These are phyloP conservation scores for Castanopsis chinensis DNA, from an alignment of 306 rosid genomes.

Conservation along the genomic window DNA sequence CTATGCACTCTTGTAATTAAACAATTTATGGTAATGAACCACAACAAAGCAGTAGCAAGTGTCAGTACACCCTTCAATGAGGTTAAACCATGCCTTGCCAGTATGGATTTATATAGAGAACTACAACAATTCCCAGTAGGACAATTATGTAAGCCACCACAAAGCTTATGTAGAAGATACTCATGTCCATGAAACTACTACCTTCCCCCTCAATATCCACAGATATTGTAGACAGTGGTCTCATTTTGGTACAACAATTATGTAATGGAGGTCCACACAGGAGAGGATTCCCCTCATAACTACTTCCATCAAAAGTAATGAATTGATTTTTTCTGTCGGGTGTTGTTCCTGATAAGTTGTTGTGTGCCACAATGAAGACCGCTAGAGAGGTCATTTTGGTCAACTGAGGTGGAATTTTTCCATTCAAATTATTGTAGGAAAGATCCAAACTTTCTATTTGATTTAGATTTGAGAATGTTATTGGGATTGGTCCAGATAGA, in stretches of 20 bases:
- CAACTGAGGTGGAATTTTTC: background rate
- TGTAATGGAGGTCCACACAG: background rate
- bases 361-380: background rate
- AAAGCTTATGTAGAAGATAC: background rate
- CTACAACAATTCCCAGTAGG: background rate
- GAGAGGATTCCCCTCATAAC: background rate
- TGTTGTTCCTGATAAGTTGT: background rate
- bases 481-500: background rate
- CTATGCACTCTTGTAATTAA: background rate
- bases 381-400: background rate
- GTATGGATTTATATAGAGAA: background rate
- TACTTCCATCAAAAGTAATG: background rate
- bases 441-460: no score
- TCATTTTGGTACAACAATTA: background rate
- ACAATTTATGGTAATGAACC: background rate
- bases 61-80: background rate
- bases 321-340: background rate
- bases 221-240: background rate
- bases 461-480: no score
- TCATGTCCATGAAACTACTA: background rate
- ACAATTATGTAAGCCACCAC: background rate
- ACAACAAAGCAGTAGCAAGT: background rate
- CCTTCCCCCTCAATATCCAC: background rate
- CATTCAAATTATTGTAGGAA: background rate
- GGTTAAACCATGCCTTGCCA: background rate